Evolutionary conservation across 2,329 filamentous ascomycete genomes (phyloP).

Genomic region (Colletotrichum coccodes): DNA sequence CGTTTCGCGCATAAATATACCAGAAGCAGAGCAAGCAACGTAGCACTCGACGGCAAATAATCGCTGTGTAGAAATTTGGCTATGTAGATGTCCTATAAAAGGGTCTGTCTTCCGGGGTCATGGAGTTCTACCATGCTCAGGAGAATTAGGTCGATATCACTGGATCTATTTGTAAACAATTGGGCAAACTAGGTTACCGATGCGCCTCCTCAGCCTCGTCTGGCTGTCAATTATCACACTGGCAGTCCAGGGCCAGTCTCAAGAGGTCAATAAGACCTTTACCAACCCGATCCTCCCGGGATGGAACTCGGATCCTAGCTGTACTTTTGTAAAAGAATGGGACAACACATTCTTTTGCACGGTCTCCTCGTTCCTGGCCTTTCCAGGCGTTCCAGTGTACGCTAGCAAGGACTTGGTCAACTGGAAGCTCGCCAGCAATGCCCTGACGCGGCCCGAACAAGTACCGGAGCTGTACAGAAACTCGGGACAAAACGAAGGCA

Average conservation of each 20-base stretch:
- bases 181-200: not conserved
- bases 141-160: not conserved
- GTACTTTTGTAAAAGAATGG: slow-evolving; percentile 48
- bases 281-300: slow-evolving; percentile 59
- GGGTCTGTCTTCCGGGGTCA: not conserved
- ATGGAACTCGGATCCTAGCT: slow-evolving; percentile 60
- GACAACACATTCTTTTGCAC: slow-evolving; percentile 61
- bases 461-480: slow-evolving; percentile 42
- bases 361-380: slow-evolving; percentile 61
- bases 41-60: not conserved
- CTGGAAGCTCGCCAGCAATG: slow-evolving; percentile 57
- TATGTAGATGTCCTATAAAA: not conserved
- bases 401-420: slow-evolving; percentile 59
- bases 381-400: slow-evolving; percentile 64
- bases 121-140: not conserved
- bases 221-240: slow-evolving; percentile 11
- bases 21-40: not conserved
- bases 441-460: slow-evolving; percentile 51
- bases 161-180: not conserved
- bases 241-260: not conserved
- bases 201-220: slow-evolving; percentile 10
- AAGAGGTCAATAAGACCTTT: slow-evolving; percentile 20
- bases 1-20: not conserved
- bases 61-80: not conserved
- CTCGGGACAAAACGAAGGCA: slow-evolving; percentile 41